A percentile compares a stretch with the other conserved stretches of the same genome.
phyloP scores from a whole-genome alignment of 1,284 basidiomycete species.

The Melampsora abietis-canadensis region DNA sequence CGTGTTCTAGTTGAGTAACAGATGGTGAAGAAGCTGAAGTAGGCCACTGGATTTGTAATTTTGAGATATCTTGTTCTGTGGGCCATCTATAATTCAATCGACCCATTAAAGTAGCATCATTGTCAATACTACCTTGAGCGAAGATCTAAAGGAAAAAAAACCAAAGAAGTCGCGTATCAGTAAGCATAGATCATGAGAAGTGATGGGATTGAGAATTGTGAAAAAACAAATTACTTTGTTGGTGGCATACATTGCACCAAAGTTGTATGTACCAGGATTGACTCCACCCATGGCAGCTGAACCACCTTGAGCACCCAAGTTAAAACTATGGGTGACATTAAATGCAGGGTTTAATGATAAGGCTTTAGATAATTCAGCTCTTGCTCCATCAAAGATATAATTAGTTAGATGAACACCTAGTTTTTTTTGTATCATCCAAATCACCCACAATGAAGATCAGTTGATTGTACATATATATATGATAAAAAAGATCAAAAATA shows the following conservation, averaged over 20 bases:
- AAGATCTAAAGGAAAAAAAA: conserved; percentile 63
- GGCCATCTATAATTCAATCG: conserved; percentile 89
- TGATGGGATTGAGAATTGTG: not conserved
- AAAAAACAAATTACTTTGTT: conserved; percentile 66
- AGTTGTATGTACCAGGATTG: conserved; percentile 79
- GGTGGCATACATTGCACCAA: conserved; percentile 88
- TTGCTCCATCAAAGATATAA: conserved; percentile 92
- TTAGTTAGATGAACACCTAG: conserved; percentile 87
- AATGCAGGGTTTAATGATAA: conserved; percentile 91
- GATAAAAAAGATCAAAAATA: not conserved
- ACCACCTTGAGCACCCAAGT: conserved; percentile 64
- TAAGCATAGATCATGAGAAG: not conserved
- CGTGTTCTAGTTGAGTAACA: conserved; percentile 88
- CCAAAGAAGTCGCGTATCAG: too few species aligned
- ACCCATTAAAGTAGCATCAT: conserved; percentile 83
- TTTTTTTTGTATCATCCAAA: too few species aligned
- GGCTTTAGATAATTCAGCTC: conserved; percentile 92
- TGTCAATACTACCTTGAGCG: conserved; percentile 88
- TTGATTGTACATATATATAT: not conserved
- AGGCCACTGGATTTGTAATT: conserved; percentile 77
- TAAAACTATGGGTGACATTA: conserved; percentile 96
- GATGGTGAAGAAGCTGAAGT: conserved; percentile 55
- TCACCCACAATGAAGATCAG: too few species aligned
- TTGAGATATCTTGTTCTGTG: conserved; percentile 68
- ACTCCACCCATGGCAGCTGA: conserved; percentile 51